Evolutionary conservation across 164 flowering plant genomes (phyloP).

Genomic region (Dillenia turbinata): DNA sequence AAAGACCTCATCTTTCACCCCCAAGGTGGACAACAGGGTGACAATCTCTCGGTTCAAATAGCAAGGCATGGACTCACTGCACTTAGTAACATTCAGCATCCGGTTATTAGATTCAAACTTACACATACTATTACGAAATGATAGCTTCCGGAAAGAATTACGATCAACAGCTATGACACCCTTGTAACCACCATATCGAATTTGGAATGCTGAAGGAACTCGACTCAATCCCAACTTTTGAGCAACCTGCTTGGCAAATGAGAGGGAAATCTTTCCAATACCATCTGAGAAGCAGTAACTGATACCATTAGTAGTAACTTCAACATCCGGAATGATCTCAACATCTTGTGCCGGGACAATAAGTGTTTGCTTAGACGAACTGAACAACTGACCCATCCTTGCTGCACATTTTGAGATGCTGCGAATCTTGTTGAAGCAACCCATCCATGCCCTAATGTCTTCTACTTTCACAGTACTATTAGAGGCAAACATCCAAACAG

Average conservation of each 20-base stretch:
- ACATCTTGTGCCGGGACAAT: slow-evolving; percentile 55
- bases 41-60: slow-evolving; percentile 86
- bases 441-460: slow-evolving; percentile 92
- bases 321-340: slow-evolving; percentile 76
- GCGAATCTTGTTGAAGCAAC: slow-evolving; percentile 68
- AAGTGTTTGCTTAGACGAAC: slow-evolving; percentile 70
- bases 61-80: slow-evolving; percentile 75
- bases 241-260: slow-evolving; percentile 73
- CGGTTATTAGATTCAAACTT: slow-evolving; percentile 77
- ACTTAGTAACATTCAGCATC: slow-evolving; percentile 82
- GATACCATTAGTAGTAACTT: slow-evolving; percentile 55
- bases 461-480: slow-evolving; percentile 61
- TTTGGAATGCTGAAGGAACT: slow-evolving; percentile 89
- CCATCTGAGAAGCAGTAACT: slow-evolving; percentile 95
- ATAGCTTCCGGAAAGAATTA: slow-evolving; percentile 69
- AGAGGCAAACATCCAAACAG: slow-evolving; percentile 99
- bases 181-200: slow-evolving; percentile 95
- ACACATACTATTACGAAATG: slow-evolving; percentile 78
- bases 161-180: slow-evolving; percentile 91
- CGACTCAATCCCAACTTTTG: slow-evolving; percentile 52
- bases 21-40: slow-evolving; percentile 79
- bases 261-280: slow-evolving; percentile 76
- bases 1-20: slow-evolving; percentile 59
- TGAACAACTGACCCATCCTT: slow-evolving; percentile 94
- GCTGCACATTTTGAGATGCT: slow-evolving; percentile 95